Conservation (phyloP, 2,329 filamentous ascomycete genomes). For the Aspergillus persii region DNA sequence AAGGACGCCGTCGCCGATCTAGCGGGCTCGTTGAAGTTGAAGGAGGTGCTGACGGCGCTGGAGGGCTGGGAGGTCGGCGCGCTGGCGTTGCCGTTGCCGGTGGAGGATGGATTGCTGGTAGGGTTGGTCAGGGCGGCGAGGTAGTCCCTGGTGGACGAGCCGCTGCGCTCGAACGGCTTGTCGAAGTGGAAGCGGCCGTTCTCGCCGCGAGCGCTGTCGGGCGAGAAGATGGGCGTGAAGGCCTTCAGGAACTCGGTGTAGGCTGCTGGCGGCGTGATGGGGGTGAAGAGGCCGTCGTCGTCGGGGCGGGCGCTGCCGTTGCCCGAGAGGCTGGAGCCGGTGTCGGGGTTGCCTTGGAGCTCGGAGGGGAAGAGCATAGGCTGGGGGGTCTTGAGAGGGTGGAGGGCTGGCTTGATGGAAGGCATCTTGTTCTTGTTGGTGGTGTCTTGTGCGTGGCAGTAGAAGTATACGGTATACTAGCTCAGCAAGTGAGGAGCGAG, state of each 20-base stretch:
- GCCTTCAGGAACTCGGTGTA: slow-evolving; percentile 92
- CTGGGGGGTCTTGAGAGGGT: slow-evolving; percentile 46
- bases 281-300: slow-evolving; percentile 67
- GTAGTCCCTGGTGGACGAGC: background rate
- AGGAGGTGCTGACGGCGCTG: slow-evolving; percentile 38
- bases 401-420: slow-evolving; percentile 37
- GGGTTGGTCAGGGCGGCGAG: background rate
- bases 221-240: slow-evolving; percentile 68
- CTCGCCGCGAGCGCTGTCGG: slow-evolving; percentile 57
- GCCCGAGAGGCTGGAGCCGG: slow-evolving; percentile 47
- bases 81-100: background rate
- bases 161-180: slow-evolving; percentile 3
- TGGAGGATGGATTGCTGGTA: background rate
- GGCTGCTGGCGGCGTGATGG: slow-evolving; percentile 84
- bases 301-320: slow-evolving; percentile 41
- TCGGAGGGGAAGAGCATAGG: slow-evolving; percentile 50
- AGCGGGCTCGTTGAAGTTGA: slow-evolving; percentile 55
- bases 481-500: background rate
- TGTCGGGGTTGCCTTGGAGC: slow-evolving; percentile 55
- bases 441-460: slow-evolving; percentile 8
- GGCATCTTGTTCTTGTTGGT: slow-evolving; percentile 21
- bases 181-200: slow-evolving; percentile 45
- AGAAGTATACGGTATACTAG: background rate
- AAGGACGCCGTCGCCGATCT: slow-evolving; percentile 60
- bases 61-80: slow-evolving; percentile 38